Conservation (phyloP, 31 red algal species). For the Asparagopsis taxiformis region DNA sequence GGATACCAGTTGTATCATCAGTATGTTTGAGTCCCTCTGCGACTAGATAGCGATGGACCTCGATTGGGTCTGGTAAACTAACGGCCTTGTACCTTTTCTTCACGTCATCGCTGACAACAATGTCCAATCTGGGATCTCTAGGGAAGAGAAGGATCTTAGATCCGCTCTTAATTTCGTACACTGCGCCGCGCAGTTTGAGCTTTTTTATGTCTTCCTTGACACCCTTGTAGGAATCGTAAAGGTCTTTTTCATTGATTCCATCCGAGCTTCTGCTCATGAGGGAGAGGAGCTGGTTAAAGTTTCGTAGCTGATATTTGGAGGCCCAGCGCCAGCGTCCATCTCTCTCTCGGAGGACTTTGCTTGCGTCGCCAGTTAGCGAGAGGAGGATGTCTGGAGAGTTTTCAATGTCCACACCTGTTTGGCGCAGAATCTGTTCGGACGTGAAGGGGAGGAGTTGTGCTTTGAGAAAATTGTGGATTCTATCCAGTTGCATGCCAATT, state of each 20-base stretch:
- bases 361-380: conserved; percentile 46
- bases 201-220: conserved; percentile 73
- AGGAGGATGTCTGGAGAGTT: conserved; percentile 26
- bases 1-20: conserved; percentile 19
- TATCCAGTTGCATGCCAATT: conserved; percentile 46
- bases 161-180: conserved; percentile 56
- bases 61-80: conserved; percentile 68
- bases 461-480: conserved; percentile 40
- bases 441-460: conserved; percentile 26
- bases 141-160: conserved; percentile 38
- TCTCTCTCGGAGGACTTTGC: conserved; percentile 66
- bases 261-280: conserved; percentile 46
- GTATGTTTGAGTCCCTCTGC: conserved; percentile 62
- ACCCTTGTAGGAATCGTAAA: conserved; percentile 81
- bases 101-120: conserved; percentile 55
- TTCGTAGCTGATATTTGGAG: conserved; percentile 71
- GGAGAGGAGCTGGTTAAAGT: conserved; percentile 66
- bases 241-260: conserved; percentile 71
- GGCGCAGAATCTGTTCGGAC: conserved; percentile 27
- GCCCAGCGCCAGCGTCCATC: conserved; percentile 82
- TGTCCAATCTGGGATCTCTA: conserved; percentile 32
- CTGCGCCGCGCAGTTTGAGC: conserved; percentile 45
- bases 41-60: conserved; percentile 73
- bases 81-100: conserved; percentile 56
- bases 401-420: conserved; percentile 54